phyloP scores from a whole-genome alignment of 192 early-diverging fungal genomes.

The Tieghemiomyces parasiticus region DNA sequence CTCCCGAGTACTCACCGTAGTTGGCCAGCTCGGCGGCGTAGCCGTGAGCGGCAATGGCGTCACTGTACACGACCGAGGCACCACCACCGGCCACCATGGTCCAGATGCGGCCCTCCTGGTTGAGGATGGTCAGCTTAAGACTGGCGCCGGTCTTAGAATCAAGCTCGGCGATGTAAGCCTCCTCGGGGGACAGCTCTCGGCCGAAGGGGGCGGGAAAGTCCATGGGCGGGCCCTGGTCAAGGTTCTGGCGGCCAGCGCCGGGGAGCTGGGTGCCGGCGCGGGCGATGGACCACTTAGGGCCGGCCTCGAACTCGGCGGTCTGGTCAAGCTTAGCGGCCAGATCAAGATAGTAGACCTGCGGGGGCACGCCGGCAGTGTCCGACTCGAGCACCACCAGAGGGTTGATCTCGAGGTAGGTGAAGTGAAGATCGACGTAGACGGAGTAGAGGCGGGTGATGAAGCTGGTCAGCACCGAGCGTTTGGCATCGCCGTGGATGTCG shows the following conservation, averaged over 20 bases:
- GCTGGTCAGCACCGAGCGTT: constrained; percentile 59
- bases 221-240: constrained; percentile 70
- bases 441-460: constrained; percentile 88
- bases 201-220: constrained; percentile 98
- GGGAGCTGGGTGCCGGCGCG: constrained; percentile 39
- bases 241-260: constrained; percentile 23
- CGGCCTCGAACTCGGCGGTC: constrained; percentile 91
- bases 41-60: constrained; percentile 96
- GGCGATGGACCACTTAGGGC: constrained; percentile 91
- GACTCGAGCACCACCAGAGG: constrained; percentile 86
- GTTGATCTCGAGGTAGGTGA: constrained; percentile 99
- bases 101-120: constrained; percentile 92
- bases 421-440: constrained; percentile 93
- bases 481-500: constrained; percentile 40
- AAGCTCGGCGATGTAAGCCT: constrained; percentile 94
- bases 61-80: constrained; percentile 95
- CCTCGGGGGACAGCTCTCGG: constrained; percentile 88
- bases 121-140: constrained; percentile 94
- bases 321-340: constrained; percentile 97
- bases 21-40: constrained; percentile 91
- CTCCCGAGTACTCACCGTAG: constrained; percentile 99
- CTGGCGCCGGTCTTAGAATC: constrained; percentile 98
- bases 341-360: constrained; percentile 84
- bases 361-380: constrained; percentile 26
- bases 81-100: constrained; percentile 99